Percentiles rank a stretch among this genome's conserved stretches.
Evolutionary conservation across 352 stramenopile genomes (phyloP).

Genomic region (Phytophthora megakarya): DNA sequence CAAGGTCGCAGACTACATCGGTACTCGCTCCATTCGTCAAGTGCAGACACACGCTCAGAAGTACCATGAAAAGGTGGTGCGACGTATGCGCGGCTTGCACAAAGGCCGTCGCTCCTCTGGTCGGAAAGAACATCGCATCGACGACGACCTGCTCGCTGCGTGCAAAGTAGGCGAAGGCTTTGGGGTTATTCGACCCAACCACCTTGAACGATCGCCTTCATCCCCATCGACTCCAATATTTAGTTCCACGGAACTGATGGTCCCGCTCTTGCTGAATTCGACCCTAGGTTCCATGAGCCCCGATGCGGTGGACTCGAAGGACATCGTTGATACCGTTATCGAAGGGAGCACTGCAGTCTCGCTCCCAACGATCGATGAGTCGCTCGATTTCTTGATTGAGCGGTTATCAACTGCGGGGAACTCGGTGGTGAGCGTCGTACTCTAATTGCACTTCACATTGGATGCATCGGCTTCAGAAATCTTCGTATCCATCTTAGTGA

Average conservation of each 20-base stretch:
- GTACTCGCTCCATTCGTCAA: slow-evolving; percentile 60
- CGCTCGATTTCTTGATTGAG: slow-evolving; percentile 64
- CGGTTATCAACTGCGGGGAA: slow-evolving; percentile 22
- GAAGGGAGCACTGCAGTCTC: not conserved
- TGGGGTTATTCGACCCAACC: slow-evolving; percentile 32
- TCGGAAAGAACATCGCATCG: slow-evolving; percentile 46
- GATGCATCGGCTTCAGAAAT: too few species aligned
- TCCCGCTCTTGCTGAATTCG: slow-evolving; percentile 24
- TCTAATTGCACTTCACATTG: slow-evolving; percentile 15
- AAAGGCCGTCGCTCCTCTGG: slow-evolving; percentile 45
- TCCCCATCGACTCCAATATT: slow-evolving; percentile 2
- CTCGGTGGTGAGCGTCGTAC: slow-evolving; percentile 12
- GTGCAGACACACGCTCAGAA: slow-evolving; percentile 71
- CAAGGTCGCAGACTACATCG: slow-evolving; percentile 49
- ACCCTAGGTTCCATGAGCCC: slow-evolving; percentile 28
- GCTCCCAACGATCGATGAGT: slow-evolving; percentile 59
- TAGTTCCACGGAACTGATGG: slow-evolving; percentile 13
- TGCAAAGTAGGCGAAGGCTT: slow-evolving; percentile 42
- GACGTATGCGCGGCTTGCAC: slow-evolving; percentile 48
- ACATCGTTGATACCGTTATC: slow-evolving; percentile 2
- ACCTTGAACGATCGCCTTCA: not conserved
- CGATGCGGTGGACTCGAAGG: slow-evolving; percentile 29
- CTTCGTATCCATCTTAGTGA: too few species aligned
- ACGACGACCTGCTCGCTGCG: slow-evolving; percentile 42
- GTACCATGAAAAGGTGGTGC: slow-evolving; percentile 62